These are phyloP conservation scores for Thymus quinquecostatus DNA, from an alignment of 257 asterid species.

Conservation along the genomic window DNA sequence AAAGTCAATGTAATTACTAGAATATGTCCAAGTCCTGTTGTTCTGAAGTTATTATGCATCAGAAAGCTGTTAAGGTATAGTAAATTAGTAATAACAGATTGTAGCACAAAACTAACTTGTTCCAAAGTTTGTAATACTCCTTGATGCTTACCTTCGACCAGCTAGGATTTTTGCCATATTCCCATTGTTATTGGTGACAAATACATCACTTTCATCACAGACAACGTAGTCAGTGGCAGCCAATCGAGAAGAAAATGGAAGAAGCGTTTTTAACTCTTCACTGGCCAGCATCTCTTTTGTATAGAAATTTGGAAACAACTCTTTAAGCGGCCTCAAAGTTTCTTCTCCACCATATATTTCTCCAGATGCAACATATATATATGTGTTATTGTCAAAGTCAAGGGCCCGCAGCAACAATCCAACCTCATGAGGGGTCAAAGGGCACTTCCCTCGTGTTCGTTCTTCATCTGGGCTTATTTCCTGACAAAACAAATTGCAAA, in stretches of 20 bases:
- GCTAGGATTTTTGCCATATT: constrained; percentile 99
- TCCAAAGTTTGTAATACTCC: constrained; percentile 25
- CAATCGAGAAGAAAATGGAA: constrained; percentile 90
- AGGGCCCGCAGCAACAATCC: constrained; percentile 97
- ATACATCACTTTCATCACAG: constrained; percentile 96
- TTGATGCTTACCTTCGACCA: constrained; percentile 74
- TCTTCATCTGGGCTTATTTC: constrained; percentile 95
- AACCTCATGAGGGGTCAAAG: constrained; percentile 96
- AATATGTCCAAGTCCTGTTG: constrained; percentile 1
- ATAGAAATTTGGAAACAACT: constrained; percentile 90
- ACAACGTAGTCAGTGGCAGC: constrained; percentile 95
- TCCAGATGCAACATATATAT: constrained; percentile 94
- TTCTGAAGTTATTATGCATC: neutral
- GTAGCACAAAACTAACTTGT: constrained; percentile 8
- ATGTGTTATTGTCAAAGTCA: constrained; percentile 82
- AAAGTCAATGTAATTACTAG: constrained; percentile 15
- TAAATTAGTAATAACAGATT: neutral
- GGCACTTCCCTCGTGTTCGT: constrained; percentile 92
- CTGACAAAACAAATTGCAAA: constrained; percentile 45
- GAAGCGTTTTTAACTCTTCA: constrained; percentile 75
- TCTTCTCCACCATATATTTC: constrained; percentile 99
- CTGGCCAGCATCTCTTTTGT: constrained; percentile 90
- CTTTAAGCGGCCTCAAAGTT: constrained; percentile 89
- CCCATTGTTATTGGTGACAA: constrained; percentile 94
- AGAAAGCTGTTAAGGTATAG: neutral